Evolutionary conservation across 768 basidiomycete genomes (phyloP), one percentile per base, ranked within the genome.

Genomic region (Mrakia hoshinonis): DNA sequence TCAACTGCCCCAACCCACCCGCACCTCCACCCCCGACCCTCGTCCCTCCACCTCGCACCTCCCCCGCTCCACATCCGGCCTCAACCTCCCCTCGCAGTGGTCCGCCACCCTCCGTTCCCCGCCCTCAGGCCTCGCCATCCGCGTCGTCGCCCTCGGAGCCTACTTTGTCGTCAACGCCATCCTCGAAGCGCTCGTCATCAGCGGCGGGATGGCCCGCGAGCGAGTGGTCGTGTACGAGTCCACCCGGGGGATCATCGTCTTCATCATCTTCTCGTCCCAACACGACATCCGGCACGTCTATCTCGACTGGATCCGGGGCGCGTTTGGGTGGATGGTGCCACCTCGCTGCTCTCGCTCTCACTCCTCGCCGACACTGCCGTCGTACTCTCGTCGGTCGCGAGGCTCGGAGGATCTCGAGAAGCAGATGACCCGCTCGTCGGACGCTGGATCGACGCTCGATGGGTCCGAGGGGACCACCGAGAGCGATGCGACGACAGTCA

Each of bases 121-220:
- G 26, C 15, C 18, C 13, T 29, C n/a, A 5, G 54, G 54, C 13
- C 54, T 55, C 26, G 54, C 54, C 29, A 31, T 55, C 20, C 54
- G 54, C 7, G 54, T 55, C 54, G 54, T 55, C 54, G 54, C 54
- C 2, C 29, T 55, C 10, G 54, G 54, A 26, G 15, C 26, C 10
- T 55, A 55, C 54, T 55, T 55, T 31, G 34, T 55, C 54, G 54
- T 55, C 54, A 55, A 55, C 12, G 54, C 54, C 0, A 18, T 55
- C 1, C 54, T 55, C 26, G 54, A 55, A 31, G 54, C 29, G 7
- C 22, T 55, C 12, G 54, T 55, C 11, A 55, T 55, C 54, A 55
- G 54, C 34, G 54, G 54, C 12, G 29, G 26, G 26, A 55, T 55
- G 29, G 1, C 18, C 12, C 29, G 54, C 15, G 54, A 55, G 12